Evolutionary conservation across 768 basidiomycete genomes (phyloP).

Genomic region (Suillus luteus): DNA sequence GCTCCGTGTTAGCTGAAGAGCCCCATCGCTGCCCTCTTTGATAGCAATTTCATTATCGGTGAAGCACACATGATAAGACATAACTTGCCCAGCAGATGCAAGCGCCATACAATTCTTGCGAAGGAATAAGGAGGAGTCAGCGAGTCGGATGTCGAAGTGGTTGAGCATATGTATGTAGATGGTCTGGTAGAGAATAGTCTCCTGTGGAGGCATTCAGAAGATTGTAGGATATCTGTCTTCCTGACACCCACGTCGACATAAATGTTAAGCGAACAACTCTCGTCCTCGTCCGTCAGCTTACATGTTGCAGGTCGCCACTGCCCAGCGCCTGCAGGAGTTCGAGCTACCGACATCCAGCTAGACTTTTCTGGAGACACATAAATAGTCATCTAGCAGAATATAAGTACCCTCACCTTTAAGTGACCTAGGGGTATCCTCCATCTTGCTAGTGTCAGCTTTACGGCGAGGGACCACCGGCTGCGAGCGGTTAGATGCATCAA

Average conservation of each 20-base stretch:
- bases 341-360: conserved; percentile 67
- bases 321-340: conserved; percentile 49
- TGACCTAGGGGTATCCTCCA: conserved; percentile 51
- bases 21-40: conserved; percentile 63
- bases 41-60: conserved; percentile 14
- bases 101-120: conserved; percentile 76
- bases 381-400: conserved; percentile 7
- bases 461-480: conserved; percentile 52
- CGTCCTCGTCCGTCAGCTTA: conserved; percentile 67
- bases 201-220: conserved; percentile 43
- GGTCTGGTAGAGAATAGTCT: conserved; percentile 72
- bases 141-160: conserved; percentile 79
- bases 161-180: conserved; percentile 70
- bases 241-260: conserved; percentile 65
- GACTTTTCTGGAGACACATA: conserved; percentile 55
- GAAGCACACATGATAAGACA: conserved; percentile 12
- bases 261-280: conserved; percentile 67
- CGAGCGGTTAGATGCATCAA: conserved; percentile 10
- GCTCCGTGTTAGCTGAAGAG: conserved; percentile 52
- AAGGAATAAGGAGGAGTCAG: conserved; percentile 76
- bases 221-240: background rate
- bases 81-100: conserved; percentile 56
- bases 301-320: conserved; percentile 78
- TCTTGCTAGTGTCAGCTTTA: conserved; percentile 54
- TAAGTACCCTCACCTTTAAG: conserved; percentile 53